Evolutionary conservation across 2,329 filamentous ascomycete species (phyloP), one percentile per base, ranked within the genome.

Genomic region (Alternaria sp.): DNA sequence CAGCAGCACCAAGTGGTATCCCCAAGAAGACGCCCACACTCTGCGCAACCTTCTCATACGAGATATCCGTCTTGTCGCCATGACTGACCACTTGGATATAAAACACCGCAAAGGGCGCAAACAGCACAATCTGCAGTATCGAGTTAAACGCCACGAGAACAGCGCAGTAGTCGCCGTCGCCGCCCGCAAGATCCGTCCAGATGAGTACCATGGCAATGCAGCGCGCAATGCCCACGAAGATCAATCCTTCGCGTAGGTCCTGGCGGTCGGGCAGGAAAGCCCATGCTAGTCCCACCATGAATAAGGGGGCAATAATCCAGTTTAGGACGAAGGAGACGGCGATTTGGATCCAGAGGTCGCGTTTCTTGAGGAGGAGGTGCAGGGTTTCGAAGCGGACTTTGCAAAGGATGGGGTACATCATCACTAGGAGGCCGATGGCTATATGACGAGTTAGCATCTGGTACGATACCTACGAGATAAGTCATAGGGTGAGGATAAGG

Each of bases 401-500:
- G 85, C 92, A 96, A 0, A 97, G 83, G 63, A 97, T 96, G 0
- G 93, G 93, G 74, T 96, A 97, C 92, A 97, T 97, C 93, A 97
- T 97, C 45, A 96, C 89, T 1, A 97, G 84, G 1, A 97, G 81
- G 0, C 93, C 93, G 51, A 96, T 82, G 0, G 93, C 92, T 92
- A 63, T 60, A 12, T 13, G 32, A 21, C 1, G 6, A 13, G 19
- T 56, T 51, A 40, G 51, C 32, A 17, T 17, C 15, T 40, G 8
- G 15, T 8, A 40, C 17, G 36, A 17, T 10, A 6, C 8, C 32
- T 40, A 5, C 15, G 32, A 40, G 32, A n/a, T 40, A 10, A 15
- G 9, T 6, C 9, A 6, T 40, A n/a, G 15, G n/a, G 6, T 17
- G 36, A 3, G 19, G 15, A n/a, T n/a, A 15, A 5, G 19, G 25